Base-by-base conservation (phyloP, 257 asterid genomes). In the Solanum rostratum region DNA sequence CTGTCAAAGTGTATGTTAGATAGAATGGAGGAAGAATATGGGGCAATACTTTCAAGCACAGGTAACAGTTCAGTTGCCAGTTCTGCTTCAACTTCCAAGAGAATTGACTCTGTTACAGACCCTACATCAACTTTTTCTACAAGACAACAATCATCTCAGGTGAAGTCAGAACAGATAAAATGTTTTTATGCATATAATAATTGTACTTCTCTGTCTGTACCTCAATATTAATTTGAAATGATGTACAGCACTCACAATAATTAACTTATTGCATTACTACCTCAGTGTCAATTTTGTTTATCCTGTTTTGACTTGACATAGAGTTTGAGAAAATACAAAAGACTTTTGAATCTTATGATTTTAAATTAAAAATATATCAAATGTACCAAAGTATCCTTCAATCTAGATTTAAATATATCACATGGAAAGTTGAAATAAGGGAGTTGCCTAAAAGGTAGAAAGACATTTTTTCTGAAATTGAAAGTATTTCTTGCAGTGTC, bases 41-140 rank as follows among this genome's bases (percentile, higher is more conserved):
- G 86, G 63, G 88, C 94, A 55, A 85, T 91, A 81, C 84, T 87
- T 80, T 83, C 91, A 45, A 84, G 79, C 43, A 86, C 93, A 50
- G 84, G 90, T 63, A 83, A 89, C 79, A 90, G 91, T 87, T 92
- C 92, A 49, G 88, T 86, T 30, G 88, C 93, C 85, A 91, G 93
- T 92, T 91, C 95, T 83, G 92, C 97, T 88, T 93, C 97, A 9
- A 87, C 90, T 60, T 90, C 98, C 68, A 93, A 88, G 87, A 85
- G 92, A 88, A 89, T 91, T 18, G 91, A 92, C 65, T 85, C 74
- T 55, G 82, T 16, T 27, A 50, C 89, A 12, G 86, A 87, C 10
- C 76, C 85, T 74, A 24, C 80, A 24, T 86, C 90, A n/a, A n/a
- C 82, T 85, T 78, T 84, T 22, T 83, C 90, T 2, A 71, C 84